Percentiles rank a stretch among this genome's conserved stretches.
phyloP scores from a whole-genome alignment of 2,329 filamentous ascomycete genomes.

The Erysiphe pulchra region DNA sequence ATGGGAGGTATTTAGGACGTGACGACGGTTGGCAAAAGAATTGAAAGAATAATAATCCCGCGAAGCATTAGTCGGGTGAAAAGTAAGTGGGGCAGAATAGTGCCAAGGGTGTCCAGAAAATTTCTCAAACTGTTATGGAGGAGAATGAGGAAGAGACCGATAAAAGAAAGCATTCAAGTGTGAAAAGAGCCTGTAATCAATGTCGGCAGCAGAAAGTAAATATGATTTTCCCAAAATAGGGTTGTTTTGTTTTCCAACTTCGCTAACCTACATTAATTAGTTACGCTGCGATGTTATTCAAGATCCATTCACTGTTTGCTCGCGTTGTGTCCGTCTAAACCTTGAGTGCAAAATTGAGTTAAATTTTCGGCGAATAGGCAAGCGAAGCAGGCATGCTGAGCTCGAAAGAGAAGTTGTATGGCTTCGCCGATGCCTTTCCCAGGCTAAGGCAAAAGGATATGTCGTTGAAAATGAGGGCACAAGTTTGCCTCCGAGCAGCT shows the following conservation, averaged over 20 bases:
- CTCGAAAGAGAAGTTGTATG: conserved; percentile 65
- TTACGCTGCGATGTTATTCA: conserved; percentile 65
- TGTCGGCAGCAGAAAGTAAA: conserved; percentile 65
- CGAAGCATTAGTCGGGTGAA: too few species aligned
- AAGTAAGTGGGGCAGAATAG: too few species aligned
- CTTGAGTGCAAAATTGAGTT: conserved; percentile 69
- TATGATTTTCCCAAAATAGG: conserved; percentile 5
- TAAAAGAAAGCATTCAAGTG: conserved; percentile 38
- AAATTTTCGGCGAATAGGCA: conserved; percentile 66
- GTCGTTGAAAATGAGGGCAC: conserved; percentile 26
- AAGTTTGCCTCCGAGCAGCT: conserved; percentile 31
- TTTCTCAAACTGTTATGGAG: conserved; percentile 24
- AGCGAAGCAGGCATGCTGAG: conserved; percentile 60
- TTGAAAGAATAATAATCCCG: too few species aligned
- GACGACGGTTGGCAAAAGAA: too few species aligned
- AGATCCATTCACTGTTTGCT: conserved; percentile 54
- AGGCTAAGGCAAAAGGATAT: conserved; percentile 33
- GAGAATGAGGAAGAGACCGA: conserved; percentile 28
- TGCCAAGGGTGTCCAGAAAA: too few species aligned
- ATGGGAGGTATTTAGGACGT: too few species aligned
- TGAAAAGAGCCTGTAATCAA: conserved; percentile 64
- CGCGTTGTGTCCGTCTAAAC: conserved; percentile 53
- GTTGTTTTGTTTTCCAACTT: not conserved
- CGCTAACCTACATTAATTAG: conserved; percentile 18
- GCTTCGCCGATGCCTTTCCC: conserved; percentile 32